Evolutionary conservation across 148 eudicot genomes (phyloP).

Genomic region (Vaccinium macrocarpon): DNA sequence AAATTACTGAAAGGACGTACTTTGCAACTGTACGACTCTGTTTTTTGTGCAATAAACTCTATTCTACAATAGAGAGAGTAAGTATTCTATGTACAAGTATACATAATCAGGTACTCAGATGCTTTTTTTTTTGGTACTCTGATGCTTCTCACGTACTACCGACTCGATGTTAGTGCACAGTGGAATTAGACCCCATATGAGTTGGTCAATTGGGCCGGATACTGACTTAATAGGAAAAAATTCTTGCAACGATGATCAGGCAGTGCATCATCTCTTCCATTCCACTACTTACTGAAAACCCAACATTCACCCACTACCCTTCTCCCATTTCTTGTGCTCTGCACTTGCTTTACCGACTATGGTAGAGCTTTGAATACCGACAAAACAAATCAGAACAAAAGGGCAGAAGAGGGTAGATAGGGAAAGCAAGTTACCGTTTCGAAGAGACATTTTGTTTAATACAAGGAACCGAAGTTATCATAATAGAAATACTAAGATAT

Average conservation of each 20-base stretch:
- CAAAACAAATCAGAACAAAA: neutral
- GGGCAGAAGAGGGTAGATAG: neutral
- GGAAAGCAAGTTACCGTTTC: neutral
- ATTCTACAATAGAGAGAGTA: neutral
- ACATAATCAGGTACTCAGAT: neutral
- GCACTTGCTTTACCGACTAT: conserved; percentile 12
- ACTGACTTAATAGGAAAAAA: neutral
- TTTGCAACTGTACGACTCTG: neutral
- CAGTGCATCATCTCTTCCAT: neutral
- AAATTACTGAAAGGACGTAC: neutral
- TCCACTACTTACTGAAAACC: neutral
- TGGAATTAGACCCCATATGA: no score
- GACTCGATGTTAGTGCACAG: no score
- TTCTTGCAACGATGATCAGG: neutral
- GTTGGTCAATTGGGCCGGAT: neutral
- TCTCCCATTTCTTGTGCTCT: neutral
- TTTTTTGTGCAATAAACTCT: neutral
- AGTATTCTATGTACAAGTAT: neutral
- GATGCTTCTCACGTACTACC: neutral
- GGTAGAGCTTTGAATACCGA: neutral
- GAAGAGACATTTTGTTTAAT: neutral
- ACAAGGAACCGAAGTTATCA: neutral
- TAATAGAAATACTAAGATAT: neutral
- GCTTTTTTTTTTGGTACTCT: no score
- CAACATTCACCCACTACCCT: neutral